phyloP scores from a whole-genome alignment of 257 asterid species.

The Gentiana dahurica region DNA sequence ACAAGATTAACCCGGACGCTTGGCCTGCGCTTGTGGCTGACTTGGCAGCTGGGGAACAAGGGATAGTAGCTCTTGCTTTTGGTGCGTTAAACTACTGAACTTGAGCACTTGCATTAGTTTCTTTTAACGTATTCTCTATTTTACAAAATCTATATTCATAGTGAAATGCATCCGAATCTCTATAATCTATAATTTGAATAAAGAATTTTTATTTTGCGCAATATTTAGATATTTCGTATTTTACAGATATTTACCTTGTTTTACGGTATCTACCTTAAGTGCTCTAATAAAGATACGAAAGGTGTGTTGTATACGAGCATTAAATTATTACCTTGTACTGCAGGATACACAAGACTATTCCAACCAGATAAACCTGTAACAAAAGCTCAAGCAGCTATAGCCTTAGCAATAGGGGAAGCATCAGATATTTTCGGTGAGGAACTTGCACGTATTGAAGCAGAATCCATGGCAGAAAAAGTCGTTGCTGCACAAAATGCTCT shows the following conservation, averaged over 20 bases:
- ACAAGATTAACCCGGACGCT: slow-evolving; percentile 89
- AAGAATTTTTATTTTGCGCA: no score
- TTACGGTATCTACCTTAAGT: neutral
- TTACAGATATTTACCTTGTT: no score
- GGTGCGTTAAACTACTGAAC: slow-evolving; percentile 35
- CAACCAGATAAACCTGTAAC: slow-evolving; percentile 98
- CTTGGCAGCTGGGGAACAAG: slow-evolving; percentile 80
- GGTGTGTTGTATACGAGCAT: slow-evolving; percentile 7
- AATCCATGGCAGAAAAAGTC: slow-evolving; percentile 92
- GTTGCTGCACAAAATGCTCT: slow-evolving; percentile 90
- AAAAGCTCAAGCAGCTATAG: slow-evolving; percentile 94
- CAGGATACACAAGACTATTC: slow-evolving; percentile 95
- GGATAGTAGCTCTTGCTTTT: slow-evolving; percentile 74
- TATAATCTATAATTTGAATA: no score
- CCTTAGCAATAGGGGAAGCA: slow-evolving; percentile 87
- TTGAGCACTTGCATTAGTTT: no score
- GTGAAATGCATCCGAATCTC: no score
- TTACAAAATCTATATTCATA: no score
- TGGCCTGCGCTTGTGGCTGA: slow-evolving; percentile 98
- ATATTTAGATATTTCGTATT: no score
- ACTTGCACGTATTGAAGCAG: slow-evolving; percentile 95
- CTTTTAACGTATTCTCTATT: no score
- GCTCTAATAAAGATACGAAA: neutral
- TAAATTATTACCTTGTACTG: slow-evolving; percentile 7
- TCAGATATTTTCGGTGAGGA: slow-evolving; percentile 76